phyloP scores from a whole-genome alignment of 371 early-diverging fungal species.

The Mucor lusitanicus region DNA sequence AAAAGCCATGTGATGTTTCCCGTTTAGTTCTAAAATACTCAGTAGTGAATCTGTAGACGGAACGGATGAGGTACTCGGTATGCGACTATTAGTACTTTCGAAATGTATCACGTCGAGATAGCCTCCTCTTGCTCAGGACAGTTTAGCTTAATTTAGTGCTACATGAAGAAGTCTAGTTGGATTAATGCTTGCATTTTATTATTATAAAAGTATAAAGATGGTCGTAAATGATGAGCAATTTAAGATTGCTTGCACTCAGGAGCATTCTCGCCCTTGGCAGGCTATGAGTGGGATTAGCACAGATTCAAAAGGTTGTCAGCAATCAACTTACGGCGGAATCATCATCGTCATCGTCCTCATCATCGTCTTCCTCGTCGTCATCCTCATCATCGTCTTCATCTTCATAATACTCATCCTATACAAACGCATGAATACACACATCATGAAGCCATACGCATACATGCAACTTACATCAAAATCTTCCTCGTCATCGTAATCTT shows the following conservation, averaged over 20 bases:
- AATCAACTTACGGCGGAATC: slow-evolving; percentile 57
- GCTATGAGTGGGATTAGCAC: slow-evolving; percentile 15
- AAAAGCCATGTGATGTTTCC: background rate
- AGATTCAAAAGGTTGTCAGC: background rate
- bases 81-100: too few species aligned
- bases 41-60: too few species aligned
- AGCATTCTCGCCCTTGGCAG: slow-evolving; percentile 57
- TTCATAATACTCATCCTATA: slow-evolving; percentile 65
- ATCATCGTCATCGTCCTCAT: slow-evolving; percentile 59
- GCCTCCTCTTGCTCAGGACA: too few species aligned
- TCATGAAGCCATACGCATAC: slow-evolving; percentile 24
- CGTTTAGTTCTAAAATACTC: background rate
- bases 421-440: slow-evolving; percentile 32
- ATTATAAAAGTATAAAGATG: background rate
- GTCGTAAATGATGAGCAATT: background rate
- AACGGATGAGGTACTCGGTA: too few species aligned
- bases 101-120: too few species aligned
- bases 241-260: slow-evolving; percentile 68
- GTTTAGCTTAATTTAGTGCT: background rate
- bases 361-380: slow-evolving; percentile 54
- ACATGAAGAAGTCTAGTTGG: background rate
- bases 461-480: slow-evolving; percentile 61
- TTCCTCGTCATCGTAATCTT: slow-evolving; percentile 69
- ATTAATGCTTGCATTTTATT: slow-evolving; percentile 3
- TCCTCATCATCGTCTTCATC: slow-evolving; percentile 59